Base-by-base conservation (phyloP, 2,329 filamentous ascomycete genomes). In the Coniochaeta sp. region DNA sequence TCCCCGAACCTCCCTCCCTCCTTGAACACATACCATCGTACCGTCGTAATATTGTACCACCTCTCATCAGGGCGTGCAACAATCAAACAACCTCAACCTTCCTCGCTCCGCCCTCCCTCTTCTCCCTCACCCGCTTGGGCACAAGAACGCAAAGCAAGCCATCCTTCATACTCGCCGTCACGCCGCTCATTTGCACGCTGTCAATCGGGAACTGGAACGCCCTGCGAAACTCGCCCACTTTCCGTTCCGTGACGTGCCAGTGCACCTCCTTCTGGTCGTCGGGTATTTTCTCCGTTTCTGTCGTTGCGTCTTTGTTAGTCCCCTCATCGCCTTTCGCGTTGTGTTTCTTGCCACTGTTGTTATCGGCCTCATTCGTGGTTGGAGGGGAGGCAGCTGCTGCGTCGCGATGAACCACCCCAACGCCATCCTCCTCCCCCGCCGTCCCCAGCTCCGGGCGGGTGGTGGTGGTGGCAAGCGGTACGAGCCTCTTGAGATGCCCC, bases 221-320 rank as follows among this genome's bases (percentile, higher is more conserved):
- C 16, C 55, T 31, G 20, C 45, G 16, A 42, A 57, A 57, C 10
- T 47, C 27, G 12, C 55, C 55, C 3, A 53, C 45, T 18, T 48
- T 22, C 3, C 55, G 28, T 47, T 57, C 53, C 12, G 33, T 42
- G 13, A 57, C 50, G 18, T 57, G 53, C 53, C 53, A 57, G 8
- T 55, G 49, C 9, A 55, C 22, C 9, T 32, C 48, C 3, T n/a
- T n/a, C n/a, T n/a, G n/a, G n/a, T n/a, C 24, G 13, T 56, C 54
- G 7, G 22, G 40, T 10, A 12, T n/a, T 18, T 49, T 31, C 40
- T 45, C 40, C 32, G 31, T n/a, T n/a, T 2, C n/a, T n/a, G n/a
- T n/a, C n/a, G n/a, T n/a, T n/a, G n/a, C n/a, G n/a, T n/a, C n/a
- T n/a, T n/a, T n/a, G n/a, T n/a, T n/a, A n/a, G n/a, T n/a, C 20